Base-by-base conservation (phyloP, 2,329 filamentous ascomycete species). In the Aureobasidium musti region DNA sequence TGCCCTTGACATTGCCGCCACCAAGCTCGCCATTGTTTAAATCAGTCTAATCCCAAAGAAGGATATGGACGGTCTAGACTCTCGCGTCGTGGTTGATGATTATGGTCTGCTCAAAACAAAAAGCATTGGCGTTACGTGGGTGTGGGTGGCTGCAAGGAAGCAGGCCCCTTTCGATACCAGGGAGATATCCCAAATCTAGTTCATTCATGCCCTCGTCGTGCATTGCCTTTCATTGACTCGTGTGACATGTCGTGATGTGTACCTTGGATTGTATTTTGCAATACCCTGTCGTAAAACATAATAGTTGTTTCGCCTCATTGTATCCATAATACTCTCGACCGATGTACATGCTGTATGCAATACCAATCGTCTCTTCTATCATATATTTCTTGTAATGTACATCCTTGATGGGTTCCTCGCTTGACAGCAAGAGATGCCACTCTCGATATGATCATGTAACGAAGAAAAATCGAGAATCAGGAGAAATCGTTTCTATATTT, bases 21-120 rank as follows among this genome's bases (percentile, higher is more conserved):
- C 95, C 83, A 99, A 98, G 90, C 89, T 99, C 75, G 90, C 90
- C 75, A 95, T 99, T 78, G 95, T 98, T 80, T 98, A 96, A 90
- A 66, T 64, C 37, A 57, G 37, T 45, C 39, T 59, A 37, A 33
- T 41, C 35, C 19, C 53, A 41, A 56, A 56, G 30, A 26, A 59
- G 39, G 54, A 33, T 43, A 19, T 6, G 8, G 41, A 23, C 43
- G 33, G 33, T 50, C 23, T 61, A 23, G 13, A 37, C 57, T 23
- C 37, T 37, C 21, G 33, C 17, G 59, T 41, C 49, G 30, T 52
- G 59, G 59, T 63, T 47, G n/a, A 63, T 63, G 43, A 63, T 63
- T 28, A 63, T 41, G 59, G 59, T 63, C 59, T 63, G 59, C 52
- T 57, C 37, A 65, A 65, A 56, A 57, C 52, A 43, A 65, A 65